Conservation (phyloP, 2,329 filamentous ascomycete species). For the Onygena corvina region DNA sequence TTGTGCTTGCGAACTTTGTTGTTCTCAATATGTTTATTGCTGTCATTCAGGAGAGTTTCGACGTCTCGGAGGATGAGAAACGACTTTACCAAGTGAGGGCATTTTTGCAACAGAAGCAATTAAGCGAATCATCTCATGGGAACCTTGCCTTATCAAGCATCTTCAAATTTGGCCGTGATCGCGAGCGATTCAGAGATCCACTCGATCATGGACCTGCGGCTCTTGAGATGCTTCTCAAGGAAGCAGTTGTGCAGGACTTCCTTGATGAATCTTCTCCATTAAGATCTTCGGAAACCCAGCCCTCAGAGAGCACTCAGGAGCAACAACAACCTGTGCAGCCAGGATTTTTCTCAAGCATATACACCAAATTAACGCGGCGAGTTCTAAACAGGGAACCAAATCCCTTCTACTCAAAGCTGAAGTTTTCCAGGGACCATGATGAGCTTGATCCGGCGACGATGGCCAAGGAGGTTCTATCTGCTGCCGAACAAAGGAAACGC, state of each 20-base stretch:
- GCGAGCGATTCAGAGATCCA: conserved; percentile 58
- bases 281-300: conserved; percentile 24
- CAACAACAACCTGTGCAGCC: conserved; percentile 39
- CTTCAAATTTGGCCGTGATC: conserved; percentile 51
- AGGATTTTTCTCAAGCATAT: conserved; percentile 49
- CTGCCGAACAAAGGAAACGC: conserved; percentile 67
- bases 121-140: conserved; percentile 53
- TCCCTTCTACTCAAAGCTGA: conserved; percentile 81
- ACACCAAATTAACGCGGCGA: conserved; percentile 47
- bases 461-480: conserved; percentile 79
- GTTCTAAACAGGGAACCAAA: conserved; percentile 66
- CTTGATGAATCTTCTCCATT: conserved; percentile 54
- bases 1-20: conserved; percentile 89
- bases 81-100: conserved; percentile 91
- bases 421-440: conserved; percentile 58
- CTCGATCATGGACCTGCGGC: conserved; percentile 84
- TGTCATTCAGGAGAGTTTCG: conserved; percentile 98
- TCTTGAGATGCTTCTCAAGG: conserved; percentile 92
- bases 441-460: conserved; percentile 73
- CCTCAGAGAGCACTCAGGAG: conserved; percentile 23
- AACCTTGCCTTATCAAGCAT: conserved; percentile 67
- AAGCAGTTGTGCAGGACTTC: conserved; percentile 89
- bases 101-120: conserved; percentile 81
- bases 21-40: conserved; percentile 99
- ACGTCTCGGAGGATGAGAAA: conserved; percentile 97